Base-by-base conservation (phyloP, 768 basidiomycete genomes). In the Phylloporus arenicola region DNA sequence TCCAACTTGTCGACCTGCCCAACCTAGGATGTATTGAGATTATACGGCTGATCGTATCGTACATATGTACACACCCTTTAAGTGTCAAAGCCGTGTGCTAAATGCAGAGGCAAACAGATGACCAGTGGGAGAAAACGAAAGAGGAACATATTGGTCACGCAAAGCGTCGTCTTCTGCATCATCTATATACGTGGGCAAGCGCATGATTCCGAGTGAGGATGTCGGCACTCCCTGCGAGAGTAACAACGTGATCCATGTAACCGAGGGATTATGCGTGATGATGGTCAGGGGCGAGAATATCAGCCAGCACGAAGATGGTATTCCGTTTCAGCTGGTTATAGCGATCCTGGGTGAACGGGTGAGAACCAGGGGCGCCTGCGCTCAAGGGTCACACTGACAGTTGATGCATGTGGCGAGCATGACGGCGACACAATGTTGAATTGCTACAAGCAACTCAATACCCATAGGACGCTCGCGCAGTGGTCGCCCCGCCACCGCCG, bases 401-500 rank as follows among this genome's bases (percentile, higher is more conserved):
- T n/a, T 35, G 52, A 48, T 38, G 37, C 37, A 38, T 38, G 9
- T 5, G 29, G 55, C 40, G 16, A 51, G 38, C 38, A 52, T 49
- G 17, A 34, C 22, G 35, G 27, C 45, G 45, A 51, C 45, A 39
- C 50, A 22, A 48, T 25, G 27, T 38, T 12, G 38, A 29, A 41
- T 44, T 51, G 45, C 50, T 19, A 22, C 19, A 31, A 44, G 31
- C 11, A 35, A 19, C 33, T 65, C 58, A 75, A 47, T 75, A 75
- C 19, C 73, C 73, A 43, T 75, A 75, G 29, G 71, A 73, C 37
- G 64, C 71, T 53, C 56, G 71, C 49, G 63, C 51, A 53, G 54
- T 64, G 51, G 52, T 59, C 48, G 56, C 67, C 48, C 62, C 59
- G 52, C 54, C 56, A 17, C 65, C 51, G 14, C 64, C 69, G 39